These are phyloP conservation scores for Metschnikowia continentalis DNA, from an alignment of 805 yeast genomes.

Conservation along the genomic window DNA sequence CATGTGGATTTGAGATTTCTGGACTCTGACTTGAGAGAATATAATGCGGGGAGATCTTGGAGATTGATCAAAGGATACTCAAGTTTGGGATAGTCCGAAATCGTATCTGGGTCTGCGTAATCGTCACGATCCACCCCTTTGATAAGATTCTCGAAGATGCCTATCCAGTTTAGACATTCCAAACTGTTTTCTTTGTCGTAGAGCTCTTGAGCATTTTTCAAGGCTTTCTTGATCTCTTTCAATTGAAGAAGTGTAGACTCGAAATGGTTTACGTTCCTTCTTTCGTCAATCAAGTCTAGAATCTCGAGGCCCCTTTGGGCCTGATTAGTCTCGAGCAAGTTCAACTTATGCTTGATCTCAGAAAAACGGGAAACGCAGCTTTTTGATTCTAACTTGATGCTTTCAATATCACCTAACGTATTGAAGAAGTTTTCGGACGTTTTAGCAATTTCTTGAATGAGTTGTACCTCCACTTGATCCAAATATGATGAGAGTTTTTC, in stretches of 20 bases:
- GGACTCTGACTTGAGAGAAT: conserved; percentile 48
- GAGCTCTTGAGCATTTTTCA: conserved; percentile 42
- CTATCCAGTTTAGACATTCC: conserved; percentile 53
- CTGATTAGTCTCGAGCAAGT: conserved; percentile 44
- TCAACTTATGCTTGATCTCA: conserved; percentile 44
- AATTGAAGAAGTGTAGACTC: conserved; percentile 60
- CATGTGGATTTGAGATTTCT: conserved; percentile 56
- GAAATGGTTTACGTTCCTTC: conserved; percentile 56
- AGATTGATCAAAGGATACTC: conserved; percentile 38
- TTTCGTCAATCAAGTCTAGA: conserved; percentile 46
- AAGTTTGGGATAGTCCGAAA: conserved; percentile 19
- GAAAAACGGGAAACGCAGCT: conserved; percentile 46
- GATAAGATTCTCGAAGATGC: conserved; percentile 54
- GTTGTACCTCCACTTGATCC: conserved; percentile 77
- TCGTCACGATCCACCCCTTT: conserved; percentile 37
- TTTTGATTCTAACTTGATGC: conserved; percentile 53
- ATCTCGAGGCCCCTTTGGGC: conserved; percentile 49
- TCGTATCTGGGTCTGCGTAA: conserved; percentile 15
- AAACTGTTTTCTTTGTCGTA: conserved; percentile 45
- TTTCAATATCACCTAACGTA: conserved; percentile 74
- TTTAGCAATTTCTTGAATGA: conserved; percentile 77
- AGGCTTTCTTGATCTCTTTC: conserved; percentile 30
- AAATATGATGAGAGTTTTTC: conserved; percentile 78
- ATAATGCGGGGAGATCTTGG: conserved; percentile 47
- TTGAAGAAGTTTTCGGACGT: conserved; percentile 82